Conservation (phyloP, 225 moss, liverwort and hornwort genomes). For the Rhytidiadelphus loreus region DNA sequence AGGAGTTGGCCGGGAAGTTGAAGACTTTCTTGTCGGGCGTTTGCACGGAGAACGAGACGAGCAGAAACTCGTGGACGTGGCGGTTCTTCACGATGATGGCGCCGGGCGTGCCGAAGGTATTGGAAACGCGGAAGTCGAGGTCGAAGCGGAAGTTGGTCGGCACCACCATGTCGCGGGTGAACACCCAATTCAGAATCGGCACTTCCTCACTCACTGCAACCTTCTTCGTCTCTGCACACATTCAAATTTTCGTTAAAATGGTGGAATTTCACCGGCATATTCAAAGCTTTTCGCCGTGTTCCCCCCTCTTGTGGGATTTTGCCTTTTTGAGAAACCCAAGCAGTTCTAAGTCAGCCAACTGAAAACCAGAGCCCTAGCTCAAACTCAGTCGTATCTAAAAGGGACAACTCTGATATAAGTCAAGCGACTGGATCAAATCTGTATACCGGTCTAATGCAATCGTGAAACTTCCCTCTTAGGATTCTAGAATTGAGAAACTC, state of each 20-base stretch:
- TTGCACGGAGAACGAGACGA: conserved; percentile 36
- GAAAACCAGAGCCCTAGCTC: background rate
- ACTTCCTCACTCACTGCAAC: conserved; percentile 33
- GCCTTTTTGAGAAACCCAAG: background rate
- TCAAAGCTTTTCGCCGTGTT: background rate
- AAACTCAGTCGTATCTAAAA: background rate
- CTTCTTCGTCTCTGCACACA: conserved; percentile 17
- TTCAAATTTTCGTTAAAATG: background rate
- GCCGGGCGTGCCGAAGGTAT: conserved; percentile 60
- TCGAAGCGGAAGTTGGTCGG: conserved; percentile 32
- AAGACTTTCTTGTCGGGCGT: conserved; percentile 18
- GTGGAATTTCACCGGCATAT: background rate
- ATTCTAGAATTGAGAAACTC: background rate
- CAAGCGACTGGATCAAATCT: background rate
- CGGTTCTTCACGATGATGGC: conserved; percentile 66
- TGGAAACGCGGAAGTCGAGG: conserved; percentile 28
- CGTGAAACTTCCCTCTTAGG: background rate
- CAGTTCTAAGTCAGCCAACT: background rate
- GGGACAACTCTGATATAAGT: background rate
- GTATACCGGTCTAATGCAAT: background rate
- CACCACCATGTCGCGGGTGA: conserved; percentile 13
- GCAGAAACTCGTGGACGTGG: conserved; percentile 67
- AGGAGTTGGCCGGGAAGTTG: conserved; percentile 52
- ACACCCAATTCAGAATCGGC: conserved; percentile 38
- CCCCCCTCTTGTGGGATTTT: too few relatives aligned